Base-by-base conservation (phyloP, 1,139 yeast genomes). In the Protomyces arabidopsidicola region DNA sequence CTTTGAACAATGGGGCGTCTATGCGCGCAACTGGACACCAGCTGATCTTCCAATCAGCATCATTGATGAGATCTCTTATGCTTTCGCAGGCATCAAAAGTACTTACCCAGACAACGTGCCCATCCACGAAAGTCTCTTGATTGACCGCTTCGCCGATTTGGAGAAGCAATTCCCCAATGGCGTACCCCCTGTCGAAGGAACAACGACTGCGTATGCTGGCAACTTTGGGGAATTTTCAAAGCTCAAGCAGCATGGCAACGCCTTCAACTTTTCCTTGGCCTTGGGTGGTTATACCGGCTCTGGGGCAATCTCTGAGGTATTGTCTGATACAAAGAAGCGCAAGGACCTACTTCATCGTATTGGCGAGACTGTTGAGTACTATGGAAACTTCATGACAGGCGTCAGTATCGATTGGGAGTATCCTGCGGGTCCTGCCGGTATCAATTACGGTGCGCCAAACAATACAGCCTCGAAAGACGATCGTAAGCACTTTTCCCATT, bases 331-430 rank as follows among this genome's bases (percentile, higher is more conserved):
- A 0, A 65, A 63, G 1, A 81, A 77, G 63, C 67, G 84, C 10
- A 71, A 72, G 1, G 72, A 61, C 0, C 89, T 90, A 73, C 81
- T 84, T 2, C 66, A 71, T 0, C 78, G 86, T 1, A 77, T 85
- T 0, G 78, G 81, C 0, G 74, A 74, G 0, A 74, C 82, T 35
- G 77, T 88, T 71, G 68, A 75, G 2, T 50, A 14, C 14, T 75
- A 78, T 60, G 81, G 83, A 71, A 87, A 87, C 0, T 85, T 91
- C 71, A 97, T 42, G 48, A 42, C 91, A 72, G 97, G 98, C 0
- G 78, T 91, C 59, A 98, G 91, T 73, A 76, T 91, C 45, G 98
- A 91, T 75, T 91, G 97, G 97, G 98, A 91, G 73, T 91, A 86
- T 69, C 96, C 97, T 0, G 73, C 75, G 24, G 78, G 75, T 55